Evolutionary conservation across 2,329 filamentous ascomycete species (phyloP), one percentile per base, ranked within the genome.

Genomic region (Penicillium thymicola): DNA sequence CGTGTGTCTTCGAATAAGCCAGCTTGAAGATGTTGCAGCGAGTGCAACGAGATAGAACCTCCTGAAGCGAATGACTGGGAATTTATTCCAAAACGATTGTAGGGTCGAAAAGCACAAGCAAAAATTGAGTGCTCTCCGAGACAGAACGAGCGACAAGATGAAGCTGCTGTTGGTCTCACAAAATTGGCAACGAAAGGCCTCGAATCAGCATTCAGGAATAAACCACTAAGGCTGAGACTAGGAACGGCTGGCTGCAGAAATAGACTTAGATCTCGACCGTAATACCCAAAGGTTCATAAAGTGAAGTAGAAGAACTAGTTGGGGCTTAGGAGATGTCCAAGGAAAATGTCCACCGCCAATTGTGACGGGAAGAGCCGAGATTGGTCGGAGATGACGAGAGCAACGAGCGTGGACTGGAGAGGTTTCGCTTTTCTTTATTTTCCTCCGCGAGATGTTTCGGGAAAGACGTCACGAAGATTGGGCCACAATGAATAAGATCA

Each of bases 21-120:
- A 79, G 76, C 65, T 76, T 79, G 77, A 78, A 75, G 73, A 72
- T 77, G 73, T 76, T 76, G 74, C 72, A 74, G 67, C 63, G 62
- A 68, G 65, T 74, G 75, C 73, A 76, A 76, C 73, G 59, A 69
- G 68, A 72, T 66, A 70, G 69, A 65, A 72, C 64, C 68, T 67
- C 67, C 64, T 70, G 67, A 68, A 79, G 77, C 77, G 77, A 79
- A 72, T 74, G 76, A 75, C 75, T 73, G 72, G 65, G 71, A 75
- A 71, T 72, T 70, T 71, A 73, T 72, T 64, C 57, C 60, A 71
- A 74, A 72, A 72, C 69, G 70, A 75, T 67, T 65, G 70, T 64
- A 70, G 65, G 67, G 66, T 68, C 60, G 69, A 71, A 69, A 68
- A 70, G 66, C 62, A 65, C 59, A 65, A 53, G 47, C 56, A 54